A percentile compares a stretch with the other conserved stretches of the same genome.
phyloP scores from a whole-genome alignment of 331 rosid species.

The Quercus lobata region DNA sequence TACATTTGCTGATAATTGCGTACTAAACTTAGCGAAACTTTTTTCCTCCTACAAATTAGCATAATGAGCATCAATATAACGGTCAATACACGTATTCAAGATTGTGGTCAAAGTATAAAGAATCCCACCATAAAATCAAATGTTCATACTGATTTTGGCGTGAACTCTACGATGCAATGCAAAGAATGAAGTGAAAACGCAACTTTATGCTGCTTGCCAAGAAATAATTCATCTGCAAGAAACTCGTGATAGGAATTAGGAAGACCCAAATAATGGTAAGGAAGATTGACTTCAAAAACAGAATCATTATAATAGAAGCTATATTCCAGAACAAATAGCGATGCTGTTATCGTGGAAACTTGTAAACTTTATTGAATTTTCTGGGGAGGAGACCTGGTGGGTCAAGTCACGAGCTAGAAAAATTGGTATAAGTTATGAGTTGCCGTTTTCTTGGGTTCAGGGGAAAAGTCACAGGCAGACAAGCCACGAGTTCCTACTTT shows the following conservation, averaged over 20 bases:
- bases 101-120: not conserved
- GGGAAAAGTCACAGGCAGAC: too few species aligned
- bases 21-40: too few species aligned
- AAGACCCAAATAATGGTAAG: not conserved
- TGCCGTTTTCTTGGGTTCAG: too few species aligned
- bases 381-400: not conserved
- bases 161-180: not conserved
- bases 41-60: not conserved
- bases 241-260: not conserved
- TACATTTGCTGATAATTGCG: too few species aligned
- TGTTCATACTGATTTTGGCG: not conserved
- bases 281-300: not conserved
- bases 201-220: not conserved
- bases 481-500: too few species aligned
- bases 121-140: not conserved
- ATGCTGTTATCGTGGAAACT: not conserved
- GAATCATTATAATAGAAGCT: not conserved
- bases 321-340: not conserved
- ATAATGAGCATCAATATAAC: not conserved
- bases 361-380: not conserved
- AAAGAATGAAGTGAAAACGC: not conserved
- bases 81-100: not conserved
- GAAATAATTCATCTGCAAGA: not conserved
- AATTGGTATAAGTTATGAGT: not conserved
- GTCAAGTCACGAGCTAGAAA: not conserved